Evolutionary conservation across 2,329 filamentous ascomycete genomes (phyloP).

Genomic region (Dactylonectria estremocensis): DNA sequence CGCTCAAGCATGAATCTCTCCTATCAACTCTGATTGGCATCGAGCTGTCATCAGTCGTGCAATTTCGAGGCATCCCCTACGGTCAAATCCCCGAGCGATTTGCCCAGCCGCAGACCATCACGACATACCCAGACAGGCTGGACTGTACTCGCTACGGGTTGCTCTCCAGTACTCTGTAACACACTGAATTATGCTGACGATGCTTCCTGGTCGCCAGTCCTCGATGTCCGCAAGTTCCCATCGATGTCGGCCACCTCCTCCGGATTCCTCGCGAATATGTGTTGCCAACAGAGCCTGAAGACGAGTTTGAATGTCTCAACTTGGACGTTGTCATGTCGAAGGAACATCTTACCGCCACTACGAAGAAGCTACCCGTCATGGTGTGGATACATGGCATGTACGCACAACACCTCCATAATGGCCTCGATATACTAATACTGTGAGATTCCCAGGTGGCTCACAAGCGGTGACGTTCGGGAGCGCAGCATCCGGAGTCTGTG

Average conservation of each 20-base stretch:
- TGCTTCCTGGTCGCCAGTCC: constrained; percentile 48
- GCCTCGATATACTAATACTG: neutral
- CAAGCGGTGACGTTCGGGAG: constrained; percentile 62
- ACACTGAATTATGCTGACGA: neutral
- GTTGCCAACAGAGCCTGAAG: constrained; percentile 50
- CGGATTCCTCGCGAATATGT: constrained; percentile 56
- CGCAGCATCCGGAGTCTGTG: constrained; percentile 59
- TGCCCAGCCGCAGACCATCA: neutral
- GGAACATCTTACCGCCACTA: constrained; percentile 18
- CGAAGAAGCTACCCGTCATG: constrained; percentile 54
- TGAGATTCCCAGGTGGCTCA: constrained; percentile 52
- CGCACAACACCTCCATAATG: no score
- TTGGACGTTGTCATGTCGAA: constrained; percentile 57
- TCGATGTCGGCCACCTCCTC: constrained; percentile 60
- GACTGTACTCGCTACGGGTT: constrained; percentile 28
- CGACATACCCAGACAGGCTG: neutral
- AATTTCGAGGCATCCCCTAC: constrained; percentile 31
- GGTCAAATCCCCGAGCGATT: constrained; percentile 23
- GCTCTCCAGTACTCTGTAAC: neutral
- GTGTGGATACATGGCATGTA: constrained; percentile 60
- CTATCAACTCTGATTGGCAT: neutral
- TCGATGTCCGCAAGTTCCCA: constrained; percentile 57
- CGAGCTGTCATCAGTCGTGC: neutral
- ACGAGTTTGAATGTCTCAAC: constrained; percentile 61
- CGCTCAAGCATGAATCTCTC: neutral